phyloP scores from a whole-genome alignment of 176 grass and related monocot genomes.

The Oryza officinalis region DNA sequence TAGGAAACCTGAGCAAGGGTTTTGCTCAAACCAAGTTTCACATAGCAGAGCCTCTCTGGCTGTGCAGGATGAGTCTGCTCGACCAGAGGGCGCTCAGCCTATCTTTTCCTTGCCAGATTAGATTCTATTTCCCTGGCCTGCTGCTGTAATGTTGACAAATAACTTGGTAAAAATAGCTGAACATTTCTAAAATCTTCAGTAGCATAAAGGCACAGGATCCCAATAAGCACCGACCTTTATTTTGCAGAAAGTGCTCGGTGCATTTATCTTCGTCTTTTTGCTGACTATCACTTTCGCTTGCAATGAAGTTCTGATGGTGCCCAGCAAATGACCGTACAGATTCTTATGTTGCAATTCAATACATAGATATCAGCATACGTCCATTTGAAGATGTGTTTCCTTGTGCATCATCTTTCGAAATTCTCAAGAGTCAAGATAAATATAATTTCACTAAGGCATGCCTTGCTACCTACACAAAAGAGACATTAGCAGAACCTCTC shows the following conservation, averaged over 20 bases:
- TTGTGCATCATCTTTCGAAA: background rate
- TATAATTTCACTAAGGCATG: background rate
- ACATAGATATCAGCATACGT: background rate
- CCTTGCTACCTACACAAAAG: conserved; percentile 27
- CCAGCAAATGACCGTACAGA: background rate
- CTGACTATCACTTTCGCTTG: background rate
- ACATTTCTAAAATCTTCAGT: background rate
- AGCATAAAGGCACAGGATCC: background rate
- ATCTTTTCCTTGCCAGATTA: background rate
- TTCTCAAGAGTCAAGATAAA: conserved; percentile 12
- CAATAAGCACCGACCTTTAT: conserved; percentile 22
- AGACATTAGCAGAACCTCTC: background rate
- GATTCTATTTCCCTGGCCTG: too few species aligned
- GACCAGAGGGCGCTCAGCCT: background rate
- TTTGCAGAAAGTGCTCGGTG: background rate
- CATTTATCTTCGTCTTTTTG: conserved; percentile 18
- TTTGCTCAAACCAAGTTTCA: too few species aligned
- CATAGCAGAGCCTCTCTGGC: too few species aligned
- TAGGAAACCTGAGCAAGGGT: conserved; percentile 31
- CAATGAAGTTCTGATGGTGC: background rate
- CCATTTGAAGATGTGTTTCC: background rate
- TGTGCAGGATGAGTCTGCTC: background rate
- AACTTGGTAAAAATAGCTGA: background rate
- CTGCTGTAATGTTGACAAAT: background rate
- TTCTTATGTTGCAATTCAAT: conserved; percentile 14